A percentile compares a stretch with the other conserved stretches of the same genome.
Conservation (phyloP, 164 flowering plant genomes). For the Buxus sempervirens region DNA sequence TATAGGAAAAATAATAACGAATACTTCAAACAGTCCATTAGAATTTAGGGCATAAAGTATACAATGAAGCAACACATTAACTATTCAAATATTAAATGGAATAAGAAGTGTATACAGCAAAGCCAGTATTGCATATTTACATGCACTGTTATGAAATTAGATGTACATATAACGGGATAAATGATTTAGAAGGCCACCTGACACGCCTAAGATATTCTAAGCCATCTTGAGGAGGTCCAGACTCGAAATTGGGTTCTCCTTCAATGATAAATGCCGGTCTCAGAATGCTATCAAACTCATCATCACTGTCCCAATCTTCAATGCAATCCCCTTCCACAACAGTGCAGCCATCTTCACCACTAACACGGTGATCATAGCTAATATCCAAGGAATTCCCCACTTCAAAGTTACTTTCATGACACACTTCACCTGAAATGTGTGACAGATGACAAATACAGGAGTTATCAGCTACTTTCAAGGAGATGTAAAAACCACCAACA, state of each 20-base stretch:
- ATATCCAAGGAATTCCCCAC: constrained; percentile 11
- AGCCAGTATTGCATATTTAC: not conserved
- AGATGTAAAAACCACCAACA: not conserved
- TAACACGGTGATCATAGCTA: constrained; percentile 9
- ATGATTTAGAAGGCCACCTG: constrained; percentile 46
- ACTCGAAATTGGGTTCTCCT: constrained; percentile 93
- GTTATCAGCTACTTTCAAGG: not conserved
- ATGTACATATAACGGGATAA: not conserved
- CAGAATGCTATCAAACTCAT: constrained; percentile 60
- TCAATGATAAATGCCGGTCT: constrained; percentile 82
- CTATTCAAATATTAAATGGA: not conserved
- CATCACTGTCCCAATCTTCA: constrained; percentile 65
- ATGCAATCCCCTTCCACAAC: constrained; percentile 26
- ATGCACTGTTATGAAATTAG: not conserved
- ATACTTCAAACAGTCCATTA: too few relatives aligned
- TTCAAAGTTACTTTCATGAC: constrained; percentile 17
- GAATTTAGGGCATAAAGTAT: too few relatives aligned
- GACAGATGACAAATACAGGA: constrained; percentile 7
- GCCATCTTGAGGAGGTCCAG: constrained; percentile 95
- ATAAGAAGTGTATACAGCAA: not conserved
- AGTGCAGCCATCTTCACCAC: constrained; percentile 18
- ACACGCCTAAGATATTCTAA: constrained; percentile 92
- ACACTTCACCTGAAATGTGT: constrained; percentile 34
- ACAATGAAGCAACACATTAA: too few relatives aligned
- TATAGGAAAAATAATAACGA: too few relatives aligned